Conservation (phyloP, 176 grass and related monocot species). For the Ensete glaucum region DNA sequence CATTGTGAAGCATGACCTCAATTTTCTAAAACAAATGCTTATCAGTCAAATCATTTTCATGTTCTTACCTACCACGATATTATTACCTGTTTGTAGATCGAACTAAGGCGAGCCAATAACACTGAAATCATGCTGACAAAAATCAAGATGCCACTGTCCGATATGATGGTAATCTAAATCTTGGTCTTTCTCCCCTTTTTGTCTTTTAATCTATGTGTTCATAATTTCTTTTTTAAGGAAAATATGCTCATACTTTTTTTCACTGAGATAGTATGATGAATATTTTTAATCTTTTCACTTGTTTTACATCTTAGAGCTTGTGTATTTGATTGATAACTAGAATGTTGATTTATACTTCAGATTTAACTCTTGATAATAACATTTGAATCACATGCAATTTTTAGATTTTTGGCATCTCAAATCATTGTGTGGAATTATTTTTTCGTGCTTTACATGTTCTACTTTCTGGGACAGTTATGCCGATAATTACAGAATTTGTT, state of each 20-base stretch:
- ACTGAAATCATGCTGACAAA: constrained; percentile 99
- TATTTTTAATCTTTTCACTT: too few species aligned
- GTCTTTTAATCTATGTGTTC: not conserved
- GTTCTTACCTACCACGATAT: not conserved
- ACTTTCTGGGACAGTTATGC: too few species aligned
- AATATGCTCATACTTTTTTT: not conserved
- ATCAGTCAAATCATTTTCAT: not conserved
- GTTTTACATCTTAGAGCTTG: not conserved
- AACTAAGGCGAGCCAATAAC: constrained; percentile 86
- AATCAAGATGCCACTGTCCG: constrained; percentile 93
- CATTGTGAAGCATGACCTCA: not conserved
- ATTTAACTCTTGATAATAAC: not conserved
- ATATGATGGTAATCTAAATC: constrained; percentile 70
- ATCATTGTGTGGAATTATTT: too few species aligned
- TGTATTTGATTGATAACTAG: not conserved
- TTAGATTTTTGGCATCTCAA: too few species aligned
- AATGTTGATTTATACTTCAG: not conserved
- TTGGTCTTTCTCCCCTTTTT: not conserved
- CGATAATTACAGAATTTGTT: too few species aligned
- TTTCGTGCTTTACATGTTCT: too few species aligned
- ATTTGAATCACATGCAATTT: too few species aligned
- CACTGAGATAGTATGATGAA: not conserved
- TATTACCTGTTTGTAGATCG: constrained; percentile 39
- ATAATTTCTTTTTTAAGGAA: not conserved
- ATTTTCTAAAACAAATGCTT: not conserved